phyloP scores from a whole-genome alignment of 176 grass and related monocot genomes.

The Otatea glauca region DNA sequence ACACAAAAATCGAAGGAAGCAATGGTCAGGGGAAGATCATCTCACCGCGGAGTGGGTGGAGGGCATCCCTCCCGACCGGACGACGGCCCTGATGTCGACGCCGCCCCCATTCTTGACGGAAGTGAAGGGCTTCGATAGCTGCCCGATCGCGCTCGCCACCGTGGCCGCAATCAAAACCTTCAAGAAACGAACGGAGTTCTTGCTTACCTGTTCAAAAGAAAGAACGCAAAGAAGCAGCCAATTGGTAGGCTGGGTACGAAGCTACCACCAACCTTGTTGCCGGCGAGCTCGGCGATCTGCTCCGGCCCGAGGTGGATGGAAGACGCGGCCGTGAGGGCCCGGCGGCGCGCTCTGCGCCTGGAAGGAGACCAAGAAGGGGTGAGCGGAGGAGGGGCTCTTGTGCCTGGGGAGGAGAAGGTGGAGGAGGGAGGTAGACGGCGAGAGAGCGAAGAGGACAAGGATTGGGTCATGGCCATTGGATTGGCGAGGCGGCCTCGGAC shows the following conservation, averaged over 20 bases:
- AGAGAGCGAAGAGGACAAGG: background rate
- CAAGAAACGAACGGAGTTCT: background rate
- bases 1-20: background rate
- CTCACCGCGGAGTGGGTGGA: conserved; percentile 90
- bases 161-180: conserved; percentile 85
- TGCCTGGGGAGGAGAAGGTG: background rate
- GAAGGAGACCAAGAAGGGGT: conserved; percentile 13
- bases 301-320: conserved; percentile 55
- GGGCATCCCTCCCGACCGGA: conserved; percentile 85
- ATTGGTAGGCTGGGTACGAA: background rate
- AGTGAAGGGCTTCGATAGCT: conserved; percentile 81
- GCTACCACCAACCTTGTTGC: conserved; percentile 66
- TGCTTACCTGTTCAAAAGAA: background rate
- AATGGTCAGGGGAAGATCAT: background rate
- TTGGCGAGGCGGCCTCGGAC: background rate
- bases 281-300: conserved; percentile 59
- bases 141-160: conserved; percentile 55
- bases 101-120: conserved; percentile 46
- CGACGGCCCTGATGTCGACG: conserved; percentile 56
- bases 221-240: background rate
- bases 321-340: background rate
- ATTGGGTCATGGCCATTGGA: conserved; percentile 41
- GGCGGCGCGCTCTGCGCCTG: background rate
- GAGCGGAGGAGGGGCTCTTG: background rate
- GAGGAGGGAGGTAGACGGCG: background rate